Base-by-base conservation (phyloP, 176 grass and related monocot genomes). In the Triticum turgidum region DNA sequence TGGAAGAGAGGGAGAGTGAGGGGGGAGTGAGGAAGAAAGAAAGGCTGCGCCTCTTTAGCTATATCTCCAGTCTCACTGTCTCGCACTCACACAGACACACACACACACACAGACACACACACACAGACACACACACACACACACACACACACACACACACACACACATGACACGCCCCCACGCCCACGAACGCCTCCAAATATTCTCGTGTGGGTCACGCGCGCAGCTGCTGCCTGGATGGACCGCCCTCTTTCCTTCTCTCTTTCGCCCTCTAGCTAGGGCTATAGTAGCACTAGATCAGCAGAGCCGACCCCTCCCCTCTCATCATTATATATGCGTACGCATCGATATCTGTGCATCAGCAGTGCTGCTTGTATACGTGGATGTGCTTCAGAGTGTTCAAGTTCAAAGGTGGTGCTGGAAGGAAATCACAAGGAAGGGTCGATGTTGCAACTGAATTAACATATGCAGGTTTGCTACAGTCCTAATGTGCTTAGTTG, bases 251-350 rank as follows among this genome's bases (percentile, higher is more conserved):
- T 58, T 58, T 58, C 56, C 56, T 59, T 80, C 73, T 87, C 65
- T 69, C 35, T 73, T 54, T 81, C 21, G 39, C 39, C 66, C 69
- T 85, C 39, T 61, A 35, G 51, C 51, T 54, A 54, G 51, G 80
- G 45, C 27, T 87, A n/a, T 54, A 54, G 73, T 18, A 76, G 9
- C 8, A 51, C 15, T 47, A 47, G 78, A 47, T 29, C 78, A 51
- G 73, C 41, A 81, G 38, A 80, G 61, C 14, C 24, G 1, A 44
- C 47, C 30, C 78, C 51, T 87, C 65, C 89, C 80, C 83, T 80
- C 87, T 87, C 83, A 93, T 92, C 76, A 87, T 90, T 92, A 85
- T 89, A 97, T 88, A 88, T 92, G 86, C 83, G 84, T 81, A 82
- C 64, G 82, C 88, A 87, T 84, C 69, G 89, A 69, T 88, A 84